Percentiles rank a stretch among this genome's conserved stretches.
Conservation (phyloP, 148 eudicot species). For the Persicaria tinctoria region DNA sequence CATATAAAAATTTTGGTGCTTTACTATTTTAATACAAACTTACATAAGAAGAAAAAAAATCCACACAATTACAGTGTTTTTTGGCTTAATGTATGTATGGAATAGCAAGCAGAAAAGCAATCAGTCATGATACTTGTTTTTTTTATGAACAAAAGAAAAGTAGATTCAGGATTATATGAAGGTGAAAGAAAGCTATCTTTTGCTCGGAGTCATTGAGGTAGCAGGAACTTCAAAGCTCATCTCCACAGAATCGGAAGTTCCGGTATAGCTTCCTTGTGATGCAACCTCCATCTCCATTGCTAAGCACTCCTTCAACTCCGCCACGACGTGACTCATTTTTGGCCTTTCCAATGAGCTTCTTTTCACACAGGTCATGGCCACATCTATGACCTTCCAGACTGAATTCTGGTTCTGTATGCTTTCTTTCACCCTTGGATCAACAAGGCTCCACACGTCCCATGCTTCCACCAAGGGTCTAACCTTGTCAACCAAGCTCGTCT, state of each 20-base stretch:
- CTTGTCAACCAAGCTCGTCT: slow-evolving; percentile 19
- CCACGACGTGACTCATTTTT: slow-evolving; percentile 25
- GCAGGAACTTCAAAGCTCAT: not conserved
- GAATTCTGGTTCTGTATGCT: slow-evolving; percentile 15
- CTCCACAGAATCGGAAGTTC: not conserved
- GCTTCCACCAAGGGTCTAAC: slow-evolving; percentile 22
- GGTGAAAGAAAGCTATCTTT: not conserved
- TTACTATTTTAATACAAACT: too few species aligned
- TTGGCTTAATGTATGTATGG: too few species aligned
- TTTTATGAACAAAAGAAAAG: too few species aligned
- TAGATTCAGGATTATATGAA: too few species aligned
- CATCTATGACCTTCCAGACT: slow-evolving; percentile 24
- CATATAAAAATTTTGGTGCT: too few species aligned
- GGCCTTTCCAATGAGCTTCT: slow-evolving; percentile 20
- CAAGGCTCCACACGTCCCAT: slow-evolving; percentile 23
- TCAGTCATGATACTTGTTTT: too few species aligned
- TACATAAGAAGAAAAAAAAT: too few species aligned
- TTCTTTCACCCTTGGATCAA: slow-evolving; percentile 22
- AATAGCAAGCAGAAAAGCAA: too few species aligned
- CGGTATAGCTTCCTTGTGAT: not conserved
- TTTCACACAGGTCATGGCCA: slow-evolving; percentile 26
- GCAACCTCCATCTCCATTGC: slow-evolving; percentile 18
- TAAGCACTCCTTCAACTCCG: slow-evolving; percentile 24
- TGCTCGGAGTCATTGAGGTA: not conserved
- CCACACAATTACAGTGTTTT: too few species aligned